A percentile compares a stretch with the other conserved stretches of the same genome.
These are phyloP conservation scores for Leonotis leonurus DNA, from an alignment of 257 asterid species.

Conservation along the genomic window DNA sequence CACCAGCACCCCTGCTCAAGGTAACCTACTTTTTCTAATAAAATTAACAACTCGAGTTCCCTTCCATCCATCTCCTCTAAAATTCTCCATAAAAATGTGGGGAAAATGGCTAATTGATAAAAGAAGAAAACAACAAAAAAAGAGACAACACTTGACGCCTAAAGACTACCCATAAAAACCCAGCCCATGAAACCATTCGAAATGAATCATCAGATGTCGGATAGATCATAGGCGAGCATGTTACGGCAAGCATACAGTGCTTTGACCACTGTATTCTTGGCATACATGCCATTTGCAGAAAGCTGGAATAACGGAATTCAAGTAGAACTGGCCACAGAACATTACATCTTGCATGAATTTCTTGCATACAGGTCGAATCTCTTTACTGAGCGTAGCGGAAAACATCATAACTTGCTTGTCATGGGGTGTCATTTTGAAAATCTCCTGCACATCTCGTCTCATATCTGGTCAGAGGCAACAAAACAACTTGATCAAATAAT, in stretches of 20 bases:
- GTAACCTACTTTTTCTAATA: conserved; percentile 19
- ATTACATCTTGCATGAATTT: conserved; percentile 99
- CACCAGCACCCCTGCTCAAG: conserved; percentile 21
- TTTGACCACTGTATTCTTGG: conserved; percentile 43
- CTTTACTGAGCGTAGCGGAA: conserved; percentile 95
- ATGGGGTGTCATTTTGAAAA: conserved; percentile 91
- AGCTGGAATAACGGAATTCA: conserved; percentile 54
- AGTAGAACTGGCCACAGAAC: conserved; percentile 75
- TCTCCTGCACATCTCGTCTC: conserved; percentile 93
- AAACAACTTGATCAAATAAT: background rate
- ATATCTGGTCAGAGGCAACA: conserved; percentile 46
- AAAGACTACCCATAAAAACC: background rate
- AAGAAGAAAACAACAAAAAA: background rate
- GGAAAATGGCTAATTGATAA: background rate
- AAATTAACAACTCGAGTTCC: conserved; percentile 7
- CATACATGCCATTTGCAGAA: conserved; percentile 36
- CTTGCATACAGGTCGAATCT: conserved; percentile 93
- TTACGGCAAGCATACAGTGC: conserved; percentile 37
- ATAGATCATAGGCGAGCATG: conserved; percentile 26
- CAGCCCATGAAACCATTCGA: conserved; percentile 13
- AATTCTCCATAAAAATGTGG: background rate
- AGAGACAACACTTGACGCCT: background rate
- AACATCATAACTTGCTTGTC: conserved; percentile 99
- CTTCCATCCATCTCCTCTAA: conserved; percentile 8
- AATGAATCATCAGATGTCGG: conserved; percentile 23